Conservation (phyloP, 2,329 filamentous ascomycete species). For the Pseudofabraea citricarpa region DNA sequence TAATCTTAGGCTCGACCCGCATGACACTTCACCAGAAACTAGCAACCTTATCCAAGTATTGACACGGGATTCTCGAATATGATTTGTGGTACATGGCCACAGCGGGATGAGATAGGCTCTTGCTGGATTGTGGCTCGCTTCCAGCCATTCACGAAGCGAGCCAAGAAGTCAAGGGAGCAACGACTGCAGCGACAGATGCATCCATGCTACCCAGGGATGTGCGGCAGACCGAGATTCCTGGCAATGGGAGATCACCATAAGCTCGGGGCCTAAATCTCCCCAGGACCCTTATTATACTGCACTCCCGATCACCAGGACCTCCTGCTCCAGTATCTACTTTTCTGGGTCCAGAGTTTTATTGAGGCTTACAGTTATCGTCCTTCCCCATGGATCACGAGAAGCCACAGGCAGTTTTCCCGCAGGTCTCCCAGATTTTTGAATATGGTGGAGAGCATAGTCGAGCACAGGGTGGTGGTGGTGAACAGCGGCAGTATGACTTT, state of each 20-base stretch:
- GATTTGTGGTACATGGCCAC: not conserved
- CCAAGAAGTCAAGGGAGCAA: not conserved
- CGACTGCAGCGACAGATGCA: too few species aligned
- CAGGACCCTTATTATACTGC: too few species aligned
- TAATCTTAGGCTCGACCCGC: not conserved
- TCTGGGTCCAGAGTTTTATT: too few species aligned
- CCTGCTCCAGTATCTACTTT: too few species aligned
- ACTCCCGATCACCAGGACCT: too few species aligned
- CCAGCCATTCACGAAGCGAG: not conserved
- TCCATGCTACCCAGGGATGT: too few species aligned
- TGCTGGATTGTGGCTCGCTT: not conserved
- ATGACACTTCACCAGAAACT: not conserved
- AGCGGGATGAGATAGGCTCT: not conserved
- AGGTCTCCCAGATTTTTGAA: not conserved
- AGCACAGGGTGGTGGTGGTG: too few species aligned
- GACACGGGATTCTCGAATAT: not conserved
- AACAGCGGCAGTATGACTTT: too few species aligned
- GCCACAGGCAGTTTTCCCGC: not conserved
- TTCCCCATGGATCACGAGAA: not conserved
- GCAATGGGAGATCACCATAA: too few species aligned
- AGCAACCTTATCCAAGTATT: not conserved
- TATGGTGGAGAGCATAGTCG: not conserved
- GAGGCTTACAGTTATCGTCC: too few species aligned
- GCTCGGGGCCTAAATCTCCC: too few species aligned
- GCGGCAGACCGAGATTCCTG: too few species aligned